Evolutionary conservation across 1,284 basidiomycete species (phyloP).

Genomic region (Boletus mariae): DNA sequence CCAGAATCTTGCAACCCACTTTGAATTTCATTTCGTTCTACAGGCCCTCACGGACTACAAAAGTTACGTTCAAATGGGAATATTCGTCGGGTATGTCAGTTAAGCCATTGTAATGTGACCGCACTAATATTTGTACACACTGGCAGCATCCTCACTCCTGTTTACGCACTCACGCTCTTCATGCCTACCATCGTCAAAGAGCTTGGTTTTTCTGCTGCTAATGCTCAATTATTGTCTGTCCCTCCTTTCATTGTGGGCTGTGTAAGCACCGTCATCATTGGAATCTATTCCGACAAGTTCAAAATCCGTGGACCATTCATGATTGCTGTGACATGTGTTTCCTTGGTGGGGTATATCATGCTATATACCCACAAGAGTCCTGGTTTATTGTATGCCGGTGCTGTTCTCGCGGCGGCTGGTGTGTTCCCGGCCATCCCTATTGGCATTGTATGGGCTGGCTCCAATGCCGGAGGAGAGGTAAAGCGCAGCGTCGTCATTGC

Average conservation of each 20-base stretch:
- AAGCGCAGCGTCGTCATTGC: slow-evolving; percentile 52
- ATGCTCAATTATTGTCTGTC: slow-evolving; percentile 54
- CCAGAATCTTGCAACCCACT: slow-evolving; percentile 33
- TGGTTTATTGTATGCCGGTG: slow-evolving; percentile 44
- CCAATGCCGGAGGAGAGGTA: slow-evolving; percentile 53
- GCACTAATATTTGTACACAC: slow-evolving; percentile 4
- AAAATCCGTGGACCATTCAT: slow-evolving; percentile 45
- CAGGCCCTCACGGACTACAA: slow-evolving; percentile 45
- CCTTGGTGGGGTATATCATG: slow-evolving; percentile 45
- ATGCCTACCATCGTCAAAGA: slow-evolving; percentile 52
- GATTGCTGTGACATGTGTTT: slow-evolving; percentile 35
- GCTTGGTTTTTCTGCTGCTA: slow-evolving; percentile 52
- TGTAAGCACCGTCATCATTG: slow-evolving; percentile 39
- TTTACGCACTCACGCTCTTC: slow-evolving; percentile 59
- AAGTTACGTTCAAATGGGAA: slow-evolving; percentile 40
- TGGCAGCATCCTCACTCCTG: slow-evolving; percentile 42
- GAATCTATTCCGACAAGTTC: slow-evolving; percentile 41
- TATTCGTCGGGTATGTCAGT: slow-evolving; percentile 41
- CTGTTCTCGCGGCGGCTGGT: slow-evolving; percentile 50
- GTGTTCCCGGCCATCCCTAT: slow-evolving; percentile 53
- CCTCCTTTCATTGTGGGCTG: slow-evolving; percentile 48
- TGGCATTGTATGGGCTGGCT: slow-evolving; percentile 53
- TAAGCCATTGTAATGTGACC: background rate
- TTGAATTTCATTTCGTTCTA: slow-evolving; percentile 35
- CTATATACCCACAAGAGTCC: slow-evolving; percentile 37